Conservation (phyloP, 202 grass and related monocot genomes). For the Schoenoplectus tabernaemontani region DNA sequence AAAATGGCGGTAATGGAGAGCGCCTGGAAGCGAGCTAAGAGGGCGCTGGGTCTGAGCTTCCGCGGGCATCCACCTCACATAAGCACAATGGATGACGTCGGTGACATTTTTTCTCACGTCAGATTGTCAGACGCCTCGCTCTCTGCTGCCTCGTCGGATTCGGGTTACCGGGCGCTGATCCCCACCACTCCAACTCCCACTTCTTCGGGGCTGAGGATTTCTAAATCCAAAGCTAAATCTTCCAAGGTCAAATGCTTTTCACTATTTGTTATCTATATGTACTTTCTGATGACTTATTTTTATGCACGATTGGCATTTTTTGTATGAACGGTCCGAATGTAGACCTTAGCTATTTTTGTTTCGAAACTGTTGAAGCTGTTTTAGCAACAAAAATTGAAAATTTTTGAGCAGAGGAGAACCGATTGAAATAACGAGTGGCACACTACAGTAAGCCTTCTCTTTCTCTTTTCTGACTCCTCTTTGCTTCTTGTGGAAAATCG, state of each 20-base stretch:
- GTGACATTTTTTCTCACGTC: slow-evolving; percentile 3
- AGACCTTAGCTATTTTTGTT: not conserved
- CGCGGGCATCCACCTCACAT: slow-evolving; percentile 23
- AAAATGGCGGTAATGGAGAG: slow-evolving; percentile 40
- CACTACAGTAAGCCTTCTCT: not conserved
- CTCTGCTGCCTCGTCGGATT: slow-evolving; percentile 24
- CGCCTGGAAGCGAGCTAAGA: slow-evolving; percentile 69
- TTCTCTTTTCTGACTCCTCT: not conserved
- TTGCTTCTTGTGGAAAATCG: not conserved
- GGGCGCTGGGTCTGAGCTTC: slow-evolving; percentile 40
- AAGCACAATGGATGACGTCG: slow-evolving; percentile 15
- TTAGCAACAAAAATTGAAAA: no score
- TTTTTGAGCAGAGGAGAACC: no score
- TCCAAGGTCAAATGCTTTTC: slow-evolving; percentile 44
- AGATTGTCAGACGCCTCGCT: slow-evolving; percentile 15
- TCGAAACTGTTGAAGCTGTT: no score
- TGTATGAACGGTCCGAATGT: not conserved
- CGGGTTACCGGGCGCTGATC: slow-evolving; percentile 23
- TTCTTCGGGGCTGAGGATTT: slow-evolving; percentile 26
- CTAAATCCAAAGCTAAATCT: slow-evolving; percentile 42
- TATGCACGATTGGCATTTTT: not conserved
- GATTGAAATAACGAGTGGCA: not conserved
- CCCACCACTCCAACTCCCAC: slow-evolving; percentile 8
- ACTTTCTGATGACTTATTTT: no score
- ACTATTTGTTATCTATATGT: not conserved